Percentiles rank a stretch among this genome's conserved stretches.
Evolutionary conservation across 176 grass and related monocot species (phyloP).

Genomic region (Triticum timopheevii): DNA sequence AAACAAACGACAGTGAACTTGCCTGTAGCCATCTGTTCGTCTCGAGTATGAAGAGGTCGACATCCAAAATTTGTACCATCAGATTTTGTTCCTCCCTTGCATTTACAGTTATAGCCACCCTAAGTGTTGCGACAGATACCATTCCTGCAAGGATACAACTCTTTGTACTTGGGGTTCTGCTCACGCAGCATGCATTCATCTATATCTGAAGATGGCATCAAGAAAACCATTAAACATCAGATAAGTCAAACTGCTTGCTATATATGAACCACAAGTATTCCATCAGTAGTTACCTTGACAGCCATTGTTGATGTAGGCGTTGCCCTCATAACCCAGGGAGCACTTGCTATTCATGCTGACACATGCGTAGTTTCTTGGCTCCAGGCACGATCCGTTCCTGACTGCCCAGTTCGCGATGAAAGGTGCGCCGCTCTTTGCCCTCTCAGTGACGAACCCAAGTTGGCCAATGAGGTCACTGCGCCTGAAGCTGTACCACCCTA

Average conservation of each 20-base stretch:
- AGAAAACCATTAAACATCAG: not conserved
- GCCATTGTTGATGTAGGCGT: slow-evolving; percentile 16
- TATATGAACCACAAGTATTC: not conserved
- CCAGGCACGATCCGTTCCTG: slow-evolving; percentile 4
- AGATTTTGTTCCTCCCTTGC: not conserved
- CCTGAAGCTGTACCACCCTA: slow-evolving; percentile 11
- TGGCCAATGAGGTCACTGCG: not conserved
- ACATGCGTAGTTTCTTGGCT: not conserved
- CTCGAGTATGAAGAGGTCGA: not conserved
- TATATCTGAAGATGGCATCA: slow-evolving; percentile 12
- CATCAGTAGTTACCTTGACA: slow-evolving; percentile 16
- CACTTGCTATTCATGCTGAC: slow-evolving; percentile 29
- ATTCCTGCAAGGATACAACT: slow-evolving; percentile 29
- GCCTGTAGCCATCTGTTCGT: slow-evolving; percentile 1
- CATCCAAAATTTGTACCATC: slow-evolving; percentile 27
- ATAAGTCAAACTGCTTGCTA: not conserved
- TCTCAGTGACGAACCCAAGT: not conserved
- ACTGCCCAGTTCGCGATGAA: not conserved
- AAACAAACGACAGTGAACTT: not conserved
- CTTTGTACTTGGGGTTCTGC: slow-evolving; percentile 13
- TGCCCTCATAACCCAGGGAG: slow-evolving; percentile 27
- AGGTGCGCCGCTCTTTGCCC: not conserved
- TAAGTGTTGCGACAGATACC: slow-evolving; percentile 2
- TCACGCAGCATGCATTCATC: slow-evolving; percentile 13
- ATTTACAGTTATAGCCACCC: slow-evolving; percentile 25